Base-by-base conservation (phyloP, 345 rosid species). In the Camelina laxa region DNA sequence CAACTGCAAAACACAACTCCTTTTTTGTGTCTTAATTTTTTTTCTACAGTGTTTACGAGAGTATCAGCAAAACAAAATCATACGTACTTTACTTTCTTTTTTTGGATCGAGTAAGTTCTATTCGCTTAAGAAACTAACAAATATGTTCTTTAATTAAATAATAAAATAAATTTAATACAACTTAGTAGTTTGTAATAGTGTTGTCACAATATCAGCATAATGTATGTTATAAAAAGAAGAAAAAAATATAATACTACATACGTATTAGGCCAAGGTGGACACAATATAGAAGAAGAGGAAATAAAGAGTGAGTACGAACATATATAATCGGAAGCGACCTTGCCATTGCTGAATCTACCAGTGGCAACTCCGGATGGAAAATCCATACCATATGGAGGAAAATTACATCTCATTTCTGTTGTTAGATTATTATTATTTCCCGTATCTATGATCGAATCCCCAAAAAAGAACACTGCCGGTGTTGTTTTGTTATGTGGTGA, bases 311-410 rank as follows among this genome's bases (percentile, higher is more conserved):
- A 45, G 9, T 6, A 45, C 53, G 35, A 48, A 72, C 75, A 20
- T 61, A 72, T 61, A 38, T 20, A 60, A 21, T 82, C 88, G 1
- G 83, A 73, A 72, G 82, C 81, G 39, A 87, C 63, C 19, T 55
- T 77, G 44, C 90, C 87, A 58, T 84, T 70, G 67, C 56, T 63
- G 65, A 80, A 86, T 65, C 88, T 78, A 51, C 88, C 90, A 0
- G 87, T 81, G 6, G 90, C 78, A 5, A 36, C 33, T 76, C 77
- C 77, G 15, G 64, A 75, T 11, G 3, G 17, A 57, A 86, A 81
- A 51, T 82, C 77, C 24, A 67, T 80, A 35, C 87, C 90, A 49
- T 84, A 82, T 0, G 87, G 90, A 3, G 50, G 81, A 47, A 84
- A 84, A n/a, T 86, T 67, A 78, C 81, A 59, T 77, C 68, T 86